phyloP scores from a whole-genome alignment of 257 asterid species.

The Penstemon eatonii region DNA sequence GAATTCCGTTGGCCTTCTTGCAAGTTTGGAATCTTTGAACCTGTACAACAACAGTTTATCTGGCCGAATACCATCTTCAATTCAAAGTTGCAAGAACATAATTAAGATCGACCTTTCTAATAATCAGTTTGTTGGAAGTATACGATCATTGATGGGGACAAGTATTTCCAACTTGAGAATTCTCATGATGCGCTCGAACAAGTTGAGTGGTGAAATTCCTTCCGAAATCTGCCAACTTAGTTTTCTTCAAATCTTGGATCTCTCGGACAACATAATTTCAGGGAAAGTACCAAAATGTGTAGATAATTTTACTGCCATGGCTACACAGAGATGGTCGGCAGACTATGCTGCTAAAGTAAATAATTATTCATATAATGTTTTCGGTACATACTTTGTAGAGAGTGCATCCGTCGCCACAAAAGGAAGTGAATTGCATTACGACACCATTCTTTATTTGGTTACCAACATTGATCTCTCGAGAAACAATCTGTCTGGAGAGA shows the following conservation, averaged over 20 bases:
- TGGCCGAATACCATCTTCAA: constrained; percentile 28
- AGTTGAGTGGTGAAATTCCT: constrained; percentile 28
- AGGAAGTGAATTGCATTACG: constrained; percentile 14
- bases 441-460: constrained; percentile 9
- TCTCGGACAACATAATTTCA: constrained; percentile 19
- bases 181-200: constrained; percentile 24
- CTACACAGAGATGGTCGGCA: neutral
- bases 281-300: constrained; percentile 23
- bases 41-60: constrained; percentile 25
- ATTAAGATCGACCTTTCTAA: constrained; percentile 21
- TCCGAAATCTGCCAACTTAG: constrained; percentile 18
- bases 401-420: constrained; percentile 26
- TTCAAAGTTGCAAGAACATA: constrained; percentile 23
- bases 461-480: constrained; percentile 29
- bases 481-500: constrained; percentile 26
- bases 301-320: constrained; percentile 30
- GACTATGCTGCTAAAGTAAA: neutral
- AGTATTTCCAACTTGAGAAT: constrained; percentile 7
- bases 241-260: constrained; percentile 25
- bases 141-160: constrained; percentile 29
- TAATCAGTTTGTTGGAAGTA: constrained; percentile 19
- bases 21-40: constrained; percentile 21
- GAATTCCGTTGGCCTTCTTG: constrained; percentile 23
- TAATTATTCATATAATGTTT: neutral
- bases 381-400: neutral